These are phyloP conservation scores for Trametes meyenii DNA, from an alignment of 768 basidiomycete genomes.

Conservation along the genomic window DNA sequence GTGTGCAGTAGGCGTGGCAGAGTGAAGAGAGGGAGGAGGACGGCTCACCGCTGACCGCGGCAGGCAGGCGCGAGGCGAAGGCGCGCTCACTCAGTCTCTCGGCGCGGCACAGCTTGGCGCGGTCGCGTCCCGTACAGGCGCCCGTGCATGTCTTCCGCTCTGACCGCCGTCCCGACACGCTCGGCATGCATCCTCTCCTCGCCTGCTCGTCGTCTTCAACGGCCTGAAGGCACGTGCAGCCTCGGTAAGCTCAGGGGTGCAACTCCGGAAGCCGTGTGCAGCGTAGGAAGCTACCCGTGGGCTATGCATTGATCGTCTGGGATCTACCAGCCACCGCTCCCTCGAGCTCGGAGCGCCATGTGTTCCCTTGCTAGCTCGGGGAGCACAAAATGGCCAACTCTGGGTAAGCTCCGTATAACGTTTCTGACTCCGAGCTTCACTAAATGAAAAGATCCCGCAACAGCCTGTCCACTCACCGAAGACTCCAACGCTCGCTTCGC, in stretches of 20 bases:
- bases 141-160: not conserved
- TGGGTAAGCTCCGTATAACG: no score
- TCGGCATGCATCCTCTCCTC: not conserved
- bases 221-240: not conserved
- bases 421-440: no score
- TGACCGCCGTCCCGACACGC: not conserved
- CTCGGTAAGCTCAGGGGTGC: no score
- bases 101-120: slow-evolving; percentile 18
- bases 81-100: slow-evolving; percentile 8
- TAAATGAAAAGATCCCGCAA: no score
- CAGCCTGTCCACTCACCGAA: no score
- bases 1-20: not conserved
- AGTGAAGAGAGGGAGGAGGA: not conserved
- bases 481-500: no score
- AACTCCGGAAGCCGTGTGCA: not conserved
- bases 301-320: no score
- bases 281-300: no score
- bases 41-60: not conserved
- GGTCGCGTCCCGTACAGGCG: not conserved
- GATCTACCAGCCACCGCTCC: no score
- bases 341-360: no score
- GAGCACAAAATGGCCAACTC: no score
- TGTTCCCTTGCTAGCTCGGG: no score
- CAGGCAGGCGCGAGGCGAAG: slow-evolving; percentile 12
- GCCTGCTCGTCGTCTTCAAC: not conserved